Evolutionary conservation across 768 basidiomycete genomes (phyloP), one percentile per base, ranked within the genome.

Genomic region (Cystobasidium ongulense): DNA sequence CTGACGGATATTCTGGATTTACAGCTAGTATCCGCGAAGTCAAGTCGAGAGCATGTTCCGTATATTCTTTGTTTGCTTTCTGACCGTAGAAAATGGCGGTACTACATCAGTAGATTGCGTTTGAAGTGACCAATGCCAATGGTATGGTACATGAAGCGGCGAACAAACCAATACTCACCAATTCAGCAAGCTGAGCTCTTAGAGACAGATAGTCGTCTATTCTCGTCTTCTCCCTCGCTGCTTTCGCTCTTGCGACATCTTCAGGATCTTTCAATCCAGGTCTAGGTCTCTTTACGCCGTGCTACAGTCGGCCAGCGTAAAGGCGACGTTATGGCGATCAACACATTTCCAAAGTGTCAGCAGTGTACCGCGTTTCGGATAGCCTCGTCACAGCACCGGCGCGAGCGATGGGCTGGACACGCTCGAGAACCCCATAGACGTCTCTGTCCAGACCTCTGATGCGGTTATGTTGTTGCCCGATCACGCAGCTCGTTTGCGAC

Each of bases 1-100:
- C 83, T 0, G 95, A 94, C 81, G 96, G 96, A 80, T 92, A 92
- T 81, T 99, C 96, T 1, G 95, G 93, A 79, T 97, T 98, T 50
- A 89, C 77, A 64, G 87, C 87, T 10, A 99, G 86, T 27, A 97
- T 81, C 31, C 83, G 84, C 18, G 88, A 88, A 0, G 93, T 95
- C 50, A 89, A 82, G n/a, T 86, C 84, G 39, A 97, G 86, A 0
- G 54, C 54, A 7, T 36, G 33, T 33, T 59, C 21, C 3, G 52
- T 38, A 29, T 57, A 71, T 27, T 59, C 53, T 17, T 25, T 8
- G 17, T 50, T 67, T 31, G 41, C 46, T 52, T 29, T 23, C 65
- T 67, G 35, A 53, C 33, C 31, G 23, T 15, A 27, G 36, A 36
- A 18, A 31, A 27, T 23, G n/a, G 11, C 21, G n/a, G 53, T 54